These are phyloP conservation scores for Megacollybia marginata DNA, from an alignment of 768 basidiomycete species.

Conservation along the genomic window DNA sequence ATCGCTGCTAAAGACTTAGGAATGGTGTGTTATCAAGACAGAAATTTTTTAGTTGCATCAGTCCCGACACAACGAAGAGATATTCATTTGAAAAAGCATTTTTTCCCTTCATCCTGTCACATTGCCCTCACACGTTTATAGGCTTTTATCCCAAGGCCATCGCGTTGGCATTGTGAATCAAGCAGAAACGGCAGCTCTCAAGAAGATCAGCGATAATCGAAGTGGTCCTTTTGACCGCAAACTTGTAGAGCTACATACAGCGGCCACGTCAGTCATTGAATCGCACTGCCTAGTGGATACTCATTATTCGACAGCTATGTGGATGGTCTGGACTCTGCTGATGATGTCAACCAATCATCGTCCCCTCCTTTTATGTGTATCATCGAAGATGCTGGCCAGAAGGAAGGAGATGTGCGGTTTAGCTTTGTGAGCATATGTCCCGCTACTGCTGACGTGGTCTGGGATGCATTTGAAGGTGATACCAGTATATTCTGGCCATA, in stretches of 20 bases:
- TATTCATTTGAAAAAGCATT: constrained; percentile 71
- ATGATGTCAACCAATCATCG: constrained; percentile 46
- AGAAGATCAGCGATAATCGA: constrained; percentile 72
- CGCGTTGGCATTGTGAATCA: constrained; percentile 83
- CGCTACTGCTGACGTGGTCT: constrained; percentile 87
- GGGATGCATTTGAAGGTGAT: constrained; percentile 84
- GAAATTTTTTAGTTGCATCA: constrained; percentile 71
- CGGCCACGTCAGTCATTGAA: constrained; percentile 62
- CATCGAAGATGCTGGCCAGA: constrained; percentile 46
- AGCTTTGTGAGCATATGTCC: constrained; percentile 78
- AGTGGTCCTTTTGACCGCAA: constrained; percentile 68
- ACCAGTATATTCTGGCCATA: not conserved
- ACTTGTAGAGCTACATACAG: constrained; percentile 76
- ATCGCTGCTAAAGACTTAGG: constrained; percentile 71
- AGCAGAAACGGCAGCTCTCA: constrained; percentile 82
- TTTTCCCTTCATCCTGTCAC: not conserved
- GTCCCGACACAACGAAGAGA: constrained; percentile 64
- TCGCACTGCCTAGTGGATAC: constrained; percentile 2
- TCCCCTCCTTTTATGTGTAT: constrained; percentile 70
- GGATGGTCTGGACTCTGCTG: constrained; percentile 66
- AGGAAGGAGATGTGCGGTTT: constrained; percentile 36
- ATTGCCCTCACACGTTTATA: constrained; percentile 15
- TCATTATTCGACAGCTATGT: constrained; percentile 55
- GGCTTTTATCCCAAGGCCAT: constrained; percentile 70
- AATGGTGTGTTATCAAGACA: constrained; percentile 62